Conservation (phyloP, 2,329 filamentous ascomycete genomes). For the Xylaria multiplex region DNA sequence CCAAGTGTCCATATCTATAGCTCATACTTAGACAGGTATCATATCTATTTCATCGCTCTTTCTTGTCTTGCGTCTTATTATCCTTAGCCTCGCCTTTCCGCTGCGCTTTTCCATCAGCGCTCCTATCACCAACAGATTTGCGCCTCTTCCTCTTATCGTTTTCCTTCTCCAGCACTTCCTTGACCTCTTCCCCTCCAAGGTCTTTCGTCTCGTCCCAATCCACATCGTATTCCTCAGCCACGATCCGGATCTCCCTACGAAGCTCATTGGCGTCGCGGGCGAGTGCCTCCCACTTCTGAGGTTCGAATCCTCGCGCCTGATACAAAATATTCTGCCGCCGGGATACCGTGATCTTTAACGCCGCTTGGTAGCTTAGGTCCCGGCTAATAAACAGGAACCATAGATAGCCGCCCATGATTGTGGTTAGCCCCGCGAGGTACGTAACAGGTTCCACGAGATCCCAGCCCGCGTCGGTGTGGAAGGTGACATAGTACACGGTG, state of each 20-base stretch:
- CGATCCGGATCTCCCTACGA: slow-evolving; percentile 79
- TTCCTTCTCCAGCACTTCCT: slow-evolving; percentile 66
- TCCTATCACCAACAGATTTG: slow-evolving; percentile 54
- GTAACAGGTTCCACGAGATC: slow-evolving; percentile 91
- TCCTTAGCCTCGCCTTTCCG: slow-evolving; percentile 33
- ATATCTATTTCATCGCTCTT: slow-evolving; percentile 7
- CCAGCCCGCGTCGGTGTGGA: slow-evolving; percentile 83
- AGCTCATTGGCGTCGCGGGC: slow-evolving; percentile 83
- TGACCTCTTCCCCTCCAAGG: slow-evolving; percentile 73
- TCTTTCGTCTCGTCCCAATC: slow-evolving; percentile 86
- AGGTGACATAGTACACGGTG: slow-evolving; percentile 77
- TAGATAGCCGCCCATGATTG: slow-evolving; percentile 88
- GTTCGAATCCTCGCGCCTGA: slow-evolving; percentile 77
- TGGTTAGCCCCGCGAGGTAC: slow-evolving; percentile 86
- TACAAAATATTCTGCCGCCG: slow-evolving; percentile 82
- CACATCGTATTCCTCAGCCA: slow-evolving; percentile 88
- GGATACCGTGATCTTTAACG: slow-evolving; percentile 87
- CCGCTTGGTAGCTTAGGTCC: slow-evolving; percentile 86
- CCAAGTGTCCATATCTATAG: not conserved
- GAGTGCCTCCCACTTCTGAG: slow-evolving; percentile 78
- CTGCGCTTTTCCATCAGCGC: slow-evolving; percentile 50
- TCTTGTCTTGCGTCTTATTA: slow-evolving; percentile 26
- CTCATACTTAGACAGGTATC: slow-evolving; percentile 19
- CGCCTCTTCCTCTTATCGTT: slow-evolving; percentile 52
- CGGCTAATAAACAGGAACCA: slow-evolving; percentile 95